Conservation (phyloP, 257 asterid genomes). For the Nicotiana tabacum region DNA sequence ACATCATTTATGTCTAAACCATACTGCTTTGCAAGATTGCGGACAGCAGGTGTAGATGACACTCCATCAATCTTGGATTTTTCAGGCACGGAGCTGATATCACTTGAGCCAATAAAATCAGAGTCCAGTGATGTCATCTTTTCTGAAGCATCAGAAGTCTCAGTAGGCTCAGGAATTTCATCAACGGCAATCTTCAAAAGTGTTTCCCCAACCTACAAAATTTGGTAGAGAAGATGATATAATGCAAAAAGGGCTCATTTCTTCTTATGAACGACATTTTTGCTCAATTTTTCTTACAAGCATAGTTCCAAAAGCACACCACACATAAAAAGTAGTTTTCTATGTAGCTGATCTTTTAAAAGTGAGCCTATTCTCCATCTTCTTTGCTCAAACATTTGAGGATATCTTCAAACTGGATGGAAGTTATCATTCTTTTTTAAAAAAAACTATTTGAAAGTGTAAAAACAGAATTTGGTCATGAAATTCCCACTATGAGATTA, state of each 20-base stretch:
- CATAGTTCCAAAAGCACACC: background rate
- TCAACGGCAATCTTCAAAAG: slow-evolving; percentile 65
- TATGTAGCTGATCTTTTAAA: background rate
- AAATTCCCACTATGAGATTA: background rate
- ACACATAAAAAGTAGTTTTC: background rate
- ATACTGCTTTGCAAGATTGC: slow-evolving; percentile 66
- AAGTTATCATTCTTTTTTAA: background rate
- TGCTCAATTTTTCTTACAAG: background rate
- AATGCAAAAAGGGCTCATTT: background rate
- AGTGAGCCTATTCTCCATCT: background rate
- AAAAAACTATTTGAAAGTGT: background rate
- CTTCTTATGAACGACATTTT: background rate
- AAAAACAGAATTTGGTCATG: background rate
- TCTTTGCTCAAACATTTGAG: background rate
- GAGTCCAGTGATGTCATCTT: slow-evolving; percentile 27
- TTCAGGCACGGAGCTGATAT: slow-evolving; percentile 26
- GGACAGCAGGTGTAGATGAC: slow-evolving; percentile 77
- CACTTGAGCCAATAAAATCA: slow-evolving; percentile 25
- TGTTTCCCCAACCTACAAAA: slow-evolving; percentile 87
- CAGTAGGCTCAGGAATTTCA: slow-evolving; percentile 33
- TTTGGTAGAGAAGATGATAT: slow-evolving; percentile 7
- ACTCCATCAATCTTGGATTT: slow-evolving; percentile 41
- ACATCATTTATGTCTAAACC: slow-evolving; percentile 63
- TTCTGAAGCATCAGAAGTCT: slow-evolving; percentile 29
- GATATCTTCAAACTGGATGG: background rate